These are phyloP conservation scores for Exophiala sp. DNA, from an alignment of 2,329 filamentous ascomycete genomes.

Conservation along the genomic window DNA sequence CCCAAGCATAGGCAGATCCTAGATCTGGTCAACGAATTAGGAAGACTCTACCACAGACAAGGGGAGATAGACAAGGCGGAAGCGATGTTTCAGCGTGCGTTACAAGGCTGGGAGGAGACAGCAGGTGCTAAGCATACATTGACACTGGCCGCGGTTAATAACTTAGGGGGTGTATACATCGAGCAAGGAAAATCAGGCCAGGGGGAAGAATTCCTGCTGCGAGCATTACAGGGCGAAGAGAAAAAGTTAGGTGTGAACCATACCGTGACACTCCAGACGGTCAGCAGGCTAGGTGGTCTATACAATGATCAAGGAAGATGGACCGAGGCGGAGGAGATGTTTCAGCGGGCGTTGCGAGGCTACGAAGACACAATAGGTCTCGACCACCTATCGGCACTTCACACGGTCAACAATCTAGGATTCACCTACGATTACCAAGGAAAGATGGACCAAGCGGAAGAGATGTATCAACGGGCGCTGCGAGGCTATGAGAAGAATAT, in stretches of 20 bases:
- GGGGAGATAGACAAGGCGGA: conserved; percentile 28
- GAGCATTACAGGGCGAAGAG: background rate
- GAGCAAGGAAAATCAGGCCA: too few species aligned
- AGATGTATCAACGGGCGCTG: too few species aligned
- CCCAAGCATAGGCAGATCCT: conserved; percentile 29
- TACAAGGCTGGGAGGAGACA: background rate
- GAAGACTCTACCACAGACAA: conserved; percentile 25
- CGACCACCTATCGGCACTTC: too few species aligned
- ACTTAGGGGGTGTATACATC: too few species aligned
- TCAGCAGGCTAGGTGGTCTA: background rate
- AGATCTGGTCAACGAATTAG: conserved; percentile 28
- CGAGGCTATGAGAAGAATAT: too few species aligned
- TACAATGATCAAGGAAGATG: conserved; percentile 24
- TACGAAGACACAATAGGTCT: too few species aligned
- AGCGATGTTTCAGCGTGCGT: background rate
- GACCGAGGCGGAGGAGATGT: conserved; percentile 23
- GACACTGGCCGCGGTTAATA: too few species aligned
- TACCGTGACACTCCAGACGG: background rate
- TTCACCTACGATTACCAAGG: too few species aligned
- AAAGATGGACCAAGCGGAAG: too few species aligned
- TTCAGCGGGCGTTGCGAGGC: background rate
- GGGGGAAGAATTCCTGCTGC: too few species aligned
- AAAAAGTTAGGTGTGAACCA: background rate
- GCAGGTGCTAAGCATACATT: background rate
- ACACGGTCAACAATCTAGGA: too few species aligned